Percentiles rank a stretch among this genome's conserved stretches.
Evolutionary conservation across 495 filamentous ascomycete species (phyloP).

Genomic region (Pyronema omphalodes): DNA sequence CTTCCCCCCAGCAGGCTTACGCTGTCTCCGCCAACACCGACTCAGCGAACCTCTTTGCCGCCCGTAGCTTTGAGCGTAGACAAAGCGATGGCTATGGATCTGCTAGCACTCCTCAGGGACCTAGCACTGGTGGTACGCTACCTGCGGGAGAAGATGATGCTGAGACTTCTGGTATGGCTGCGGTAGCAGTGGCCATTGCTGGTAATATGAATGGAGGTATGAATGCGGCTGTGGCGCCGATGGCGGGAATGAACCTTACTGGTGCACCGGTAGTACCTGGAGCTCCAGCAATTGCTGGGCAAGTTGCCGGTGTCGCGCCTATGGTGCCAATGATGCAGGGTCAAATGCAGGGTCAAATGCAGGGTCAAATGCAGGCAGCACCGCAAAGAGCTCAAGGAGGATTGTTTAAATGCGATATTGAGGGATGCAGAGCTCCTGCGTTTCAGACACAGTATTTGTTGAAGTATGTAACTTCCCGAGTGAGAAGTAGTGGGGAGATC

Average conservation of each 20-base stretch:
- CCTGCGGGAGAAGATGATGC: conserved; percentile 20
- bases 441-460: conserved; percentile 84
- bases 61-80: not conserved
- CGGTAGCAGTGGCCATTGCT: conserved; percentile 18
- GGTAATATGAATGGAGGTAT: conserved; percentile 25
- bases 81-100: too few species aligned
- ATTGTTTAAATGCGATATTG: conserved; percentile 38
- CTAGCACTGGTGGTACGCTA: conserved; percentile 23
- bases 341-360: conserved; percentile 28
- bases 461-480: conserved; percentile 36
- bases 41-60: conserved; percentile 19
- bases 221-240: conserved; percentile 28
- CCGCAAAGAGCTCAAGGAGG: conserved; percentile 20
- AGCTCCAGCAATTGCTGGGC: not conserved
- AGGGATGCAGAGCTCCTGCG: conserved; percentile 60
- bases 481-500: not conserved
- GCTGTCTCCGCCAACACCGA: conserved; percentile 4
- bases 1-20: conserved; percentile 6
- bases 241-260: conserved; percentile 25
- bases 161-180: conserved; percentile 5
- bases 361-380: conserved; percentile 29
- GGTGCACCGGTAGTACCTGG: not conserved
- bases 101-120: conserved; percentile 11
- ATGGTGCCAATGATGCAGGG: conserved; percentile 13
- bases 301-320: not conserved